phyloP scores from a whole-genome alignment of 2,329 filamentous ascomycete species.

The Paraphoma sp. region DNA sequence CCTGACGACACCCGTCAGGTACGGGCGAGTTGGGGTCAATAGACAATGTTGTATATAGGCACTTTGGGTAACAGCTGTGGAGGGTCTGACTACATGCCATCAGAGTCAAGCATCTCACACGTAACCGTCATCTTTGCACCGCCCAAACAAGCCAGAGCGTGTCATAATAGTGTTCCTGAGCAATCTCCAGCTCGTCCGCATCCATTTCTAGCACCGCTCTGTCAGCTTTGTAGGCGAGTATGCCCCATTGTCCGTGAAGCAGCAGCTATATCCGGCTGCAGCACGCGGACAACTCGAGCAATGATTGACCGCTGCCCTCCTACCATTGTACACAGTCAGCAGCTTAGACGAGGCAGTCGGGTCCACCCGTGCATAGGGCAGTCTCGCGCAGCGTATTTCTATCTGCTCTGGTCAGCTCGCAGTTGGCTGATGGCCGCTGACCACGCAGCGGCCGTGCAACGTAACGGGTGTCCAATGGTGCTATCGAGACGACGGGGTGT shows the following conservation, averaged over 20 bases:
- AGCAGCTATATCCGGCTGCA: neutral
- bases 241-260: neutral
- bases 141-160: neutral
- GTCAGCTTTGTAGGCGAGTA: neutral
- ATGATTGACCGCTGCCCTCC: neutral
- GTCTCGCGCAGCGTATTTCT: neutral
- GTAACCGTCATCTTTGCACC: slow-evolving; percentile 17
- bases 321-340: slow-evolving; percentile 3
- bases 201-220: neutral
- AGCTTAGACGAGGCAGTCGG: neutral
- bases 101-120: slow-evolving; percentile 13
- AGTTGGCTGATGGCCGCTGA: slow-evolving; percentile 15
- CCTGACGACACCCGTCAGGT: neutral
- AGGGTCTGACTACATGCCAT: slow-evolving; percentile 8
- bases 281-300: neutral
- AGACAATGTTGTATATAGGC: slow-evolving; percentile 4
- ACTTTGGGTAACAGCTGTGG: neutral
- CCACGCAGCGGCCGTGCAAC: slow-evolving; percentile 1
- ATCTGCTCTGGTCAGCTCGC: slow-evolving; percentile 1
- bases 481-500: neutral
- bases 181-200: neutral
- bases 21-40: neutral
- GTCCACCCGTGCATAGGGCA: neutral
- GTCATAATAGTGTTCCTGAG: neutral
- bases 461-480: neutral